Evolutionary conservation across 257 asterid genomes (phyloP).

Genomic region (Solanum rostratum): DNA sequence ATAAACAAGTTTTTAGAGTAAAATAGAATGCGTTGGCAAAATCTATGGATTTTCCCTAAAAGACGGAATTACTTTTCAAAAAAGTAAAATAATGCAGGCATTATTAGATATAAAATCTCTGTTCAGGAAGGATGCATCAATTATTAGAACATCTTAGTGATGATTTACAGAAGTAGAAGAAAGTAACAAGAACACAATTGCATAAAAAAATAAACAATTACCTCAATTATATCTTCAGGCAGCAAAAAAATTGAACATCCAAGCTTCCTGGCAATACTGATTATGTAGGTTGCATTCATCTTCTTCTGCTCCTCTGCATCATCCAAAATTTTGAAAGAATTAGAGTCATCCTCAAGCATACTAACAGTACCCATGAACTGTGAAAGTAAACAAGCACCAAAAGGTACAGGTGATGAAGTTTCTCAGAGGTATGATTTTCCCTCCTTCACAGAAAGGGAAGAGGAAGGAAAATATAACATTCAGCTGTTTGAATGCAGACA

Average conservation of each 20-base stretch:
- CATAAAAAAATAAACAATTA: constrained; percentile 7
- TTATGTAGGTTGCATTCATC: constrained; percentile 88
- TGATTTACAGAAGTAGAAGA: not conserved
- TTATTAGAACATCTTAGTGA: not conserved
- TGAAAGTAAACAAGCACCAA: not conserved
- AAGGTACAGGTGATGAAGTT: not conserved
- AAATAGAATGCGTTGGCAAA: not conserved
- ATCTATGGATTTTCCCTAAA: not conserved
- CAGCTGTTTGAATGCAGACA: not conserved
- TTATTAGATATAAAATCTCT: not conserved
- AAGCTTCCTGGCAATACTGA: constrained; percentile 93
- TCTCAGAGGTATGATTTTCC: not conserved
- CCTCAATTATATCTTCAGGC: constrained; percentile 93
- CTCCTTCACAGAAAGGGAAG: not conserved
- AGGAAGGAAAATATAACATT: not conserved
- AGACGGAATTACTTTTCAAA: not conserved
- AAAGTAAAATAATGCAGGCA: not conserved
- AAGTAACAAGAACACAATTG: not conserved
- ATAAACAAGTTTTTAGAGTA: not conserved
- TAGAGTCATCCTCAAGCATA: not conserved
- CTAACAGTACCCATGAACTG: not conserved
- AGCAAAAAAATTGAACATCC: constrained; percentile 95
- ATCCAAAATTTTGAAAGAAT: not conserved
- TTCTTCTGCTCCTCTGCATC: constrained; percentile 69
- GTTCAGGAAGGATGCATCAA: not conserved